A percentile compares a stretch with the other conserved stretches of the same genome.
Conservation (phyloP, 441 rosid species). For the Melastoma candidum region DNA sequence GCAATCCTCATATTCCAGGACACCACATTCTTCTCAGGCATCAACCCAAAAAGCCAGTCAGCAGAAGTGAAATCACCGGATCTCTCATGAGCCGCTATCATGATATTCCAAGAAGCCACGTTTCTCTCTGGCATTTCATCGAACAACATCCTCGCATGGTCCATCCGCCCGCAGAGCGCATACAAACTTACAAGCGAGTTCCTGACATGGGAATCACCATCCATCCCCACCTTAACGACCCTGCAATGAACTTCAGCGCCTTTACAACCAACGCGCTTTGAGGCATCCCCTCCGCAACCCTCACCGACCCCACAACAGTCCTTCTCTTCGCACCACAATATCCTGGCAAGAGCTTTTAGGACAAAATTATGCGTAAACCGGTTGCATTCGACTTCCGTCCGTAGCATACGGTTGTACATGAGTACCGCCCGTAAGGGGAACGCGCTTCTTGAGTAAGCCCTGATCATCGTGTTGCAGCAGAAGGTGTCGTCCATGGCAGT, state of each 20-base stretch:
- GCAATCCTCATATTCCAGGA: slow-evolving; percentile 16
- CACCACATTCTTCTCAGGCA: slow-evolving; percentile 21
- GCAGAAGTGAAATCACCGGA: slow-evolving; percentile 13
- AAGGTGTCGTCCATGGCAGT: slow-evolving; percentile 15
- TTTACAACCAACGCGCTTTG: slow-evolving; percentile 2
- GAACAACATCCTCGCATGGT: slow-evolving; percentile 8
- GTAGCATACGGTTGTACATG: slow-evolving; percentile 18
- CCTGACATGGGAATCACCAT: slow-evolving; percentile 12
- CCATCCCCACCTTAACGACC: slow-evolving; percentile 12
- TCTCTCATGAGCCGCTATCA: slow-evolving; percentile 17
- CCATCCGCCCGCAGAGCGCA: slow-evolving; percentile 8
- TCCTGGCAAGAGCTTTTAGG: slow-evolving; percentile 19
- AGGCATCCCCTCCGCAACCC: neutral
- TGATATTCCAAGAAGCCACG: slow-evolving; percentile 19
- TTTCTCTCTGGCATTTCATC: slow-evolving; percentile 21
- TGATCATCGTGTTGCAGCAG: slow-evolving; percentile 18
- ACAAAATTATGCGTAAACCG: slow-evolving; percentile 18
- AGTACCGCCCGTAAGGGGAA: slow-evolving; percentile 14
- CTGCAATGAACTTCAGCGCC: slow-evolving; percentile 16
- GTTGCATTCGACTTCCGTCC: slow-evolving; percentile 11
- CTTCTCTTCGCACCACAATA: slow-evolving; percentile 13
- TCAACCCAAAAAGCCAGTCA: slow-evolving; percentile 9
- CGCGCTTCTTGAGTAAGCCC: slow-evolving; percentile 16
- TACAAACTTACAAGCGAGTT: slow-evolving; percentile 17
- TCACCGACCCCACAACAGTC: neutral